A percentile compares a stretch with the other conserved stretches of the same genome.
These are phyloP conservation scores for Colletotrichum sp. DNA, from an alignment of 2,329 filamentous ascomycete genomes.

Conservation along the genomic window DNA sequence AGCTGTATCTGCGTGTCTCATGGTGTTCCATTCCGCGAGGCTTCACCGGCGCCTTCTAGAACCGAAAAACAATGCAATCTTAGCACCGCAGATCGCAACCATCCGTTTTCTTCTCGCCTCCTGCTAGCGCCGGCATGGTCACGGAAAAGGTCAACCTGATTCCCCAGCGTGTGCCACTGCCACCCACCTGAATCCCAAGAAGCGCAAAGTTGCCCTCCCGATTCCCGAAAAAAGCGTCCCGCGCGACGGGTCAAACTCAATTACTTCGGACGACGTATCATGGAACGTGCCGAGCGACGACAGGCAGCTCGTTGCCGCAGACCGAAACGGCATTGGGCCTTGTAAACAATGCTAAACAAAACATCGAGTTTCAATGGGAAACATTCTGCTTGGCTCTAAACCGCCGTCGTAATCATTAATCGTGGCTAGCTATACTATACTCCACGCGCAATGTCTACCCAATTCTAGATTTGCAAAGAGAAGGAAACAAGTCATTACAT, in stretches of 20 bases:
- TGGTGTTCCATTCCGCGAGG: not conserved
- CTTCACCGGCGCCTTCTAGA: not conserved
- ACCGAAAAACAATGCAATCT: not conserved
- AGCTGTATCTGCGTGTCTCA: not conserved
- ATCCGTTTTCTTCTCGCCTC: not conserved
- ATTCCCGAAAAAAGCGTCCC: not conserved
- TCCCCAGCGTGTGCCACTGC: not conserved
- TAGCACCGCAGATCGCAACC: not conserved
- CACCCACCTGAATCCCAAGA: not conserved
- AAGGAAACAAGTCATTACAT: not conserved
- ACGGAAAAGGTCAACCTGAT: not conserved
- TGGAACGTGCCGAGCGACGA: not conserved
- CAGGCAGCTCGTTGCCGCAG: not conserved
- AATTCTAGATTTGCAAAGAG: not conserved
- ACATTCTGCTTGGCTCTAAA: not conserved
- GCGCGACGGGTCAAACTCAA: not conserved
- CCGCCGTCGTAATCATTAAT: not conserved
- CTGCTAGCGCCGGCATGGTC: not conserved
- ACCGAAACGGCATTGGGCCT: not conserved
- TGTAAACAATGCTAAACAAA: not conserved
- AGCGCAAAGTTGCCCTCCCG: not conserved
- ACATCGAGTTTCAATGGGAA: not conserved
- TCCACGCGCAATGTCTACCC: not conserved
- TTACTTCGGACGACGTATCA: slow-evolving; percentile 1
- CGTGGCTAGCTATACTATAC: not conserved